Evolutionary conservation across 805 yeast species (phyloP), one percentile per base, ranked within the genome.

Genomic region (Candida jianshihensis): DNA sequence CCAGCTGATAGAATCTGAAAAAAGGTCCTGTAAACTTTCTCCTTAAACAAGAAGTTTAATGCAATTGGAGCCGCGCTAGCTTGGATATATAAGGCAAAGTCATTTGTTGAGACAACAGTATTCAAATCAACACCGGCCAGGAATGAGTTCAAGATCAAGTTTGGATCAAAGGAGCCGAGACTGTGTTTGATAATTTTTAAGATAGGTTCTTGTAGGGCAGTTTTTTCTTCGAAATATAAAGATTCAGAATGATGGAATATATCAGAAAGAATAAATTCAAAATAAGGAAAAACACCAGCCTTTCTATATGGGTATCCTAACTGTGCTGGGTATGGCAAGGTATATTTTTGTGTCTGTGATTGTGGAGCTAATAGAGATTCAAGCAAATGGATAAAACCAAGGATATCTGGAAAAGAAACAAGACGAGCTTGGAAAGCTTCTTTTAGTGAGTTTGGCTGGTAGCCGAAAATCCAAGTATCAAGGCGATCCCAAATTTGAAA

Each of bases 251-350:
- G 71, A 6, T 70, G 71, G 44, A 88, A 75, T 0, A 88, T 74
- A 30, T 81, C 83, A 11, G 70, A 60, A n/a, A 83, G 51, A 12
- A 88, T 54, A 47, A 75, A 87, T 36, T 86, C 90, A 36, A 84
- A 55, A 48, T 89, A 90, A 3, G 92, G 87, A 75, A 88, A 75
- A 6, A 87, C 58, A 2, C 96, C 95, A 22, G 67, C 68, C 22
- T 63, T 71, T 47, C 95, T 69, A 43, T 77, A 72, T 0, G 66
- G 63, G 3, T 54, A 53, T 0, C 96, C 96, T 19, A 87, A 54
- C 35, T 70, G 74, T 6, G 63, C 47, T 1, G 95, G 95, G 48
- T 68, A 82, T 11, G 75, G 66, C 12, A 78, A 50, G 5, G 49
- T 37, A 24, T 47, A 50, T 25, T 64, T 65, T 13, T 73, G 69